Evolutionary conservation across 139 green algal genomes (phyloP).

Genomic region (Chlamydomonas asymmetrica): DNA sequence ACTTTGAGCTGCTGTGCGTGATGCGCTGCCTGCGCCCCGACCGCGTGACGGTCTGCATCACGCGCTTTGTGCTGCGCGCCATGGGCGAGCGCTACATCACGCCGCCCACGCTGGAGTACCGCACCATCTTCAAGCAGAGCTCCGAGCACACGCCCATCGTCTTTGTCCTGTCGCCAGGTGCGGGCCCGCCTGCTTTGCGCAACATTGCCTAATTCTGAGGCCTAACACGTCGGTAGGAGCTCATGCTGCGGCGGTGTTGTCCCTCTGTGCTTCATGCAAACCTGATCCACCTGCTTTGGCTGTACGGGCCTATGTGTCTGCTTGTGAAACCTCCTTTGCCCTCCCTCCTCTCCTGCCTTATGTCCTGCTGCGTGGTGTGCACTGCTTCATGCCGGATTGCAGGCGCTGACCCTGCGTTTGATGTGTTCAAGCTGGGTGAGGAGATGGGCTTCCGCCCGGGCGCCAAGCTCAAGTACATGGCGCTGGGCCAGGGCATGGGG

Average conservation of each 20-base stretch:
- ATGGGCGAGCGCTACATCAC: conserved; percentile 73
- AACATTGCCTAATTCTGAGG: too few relatives aligned
- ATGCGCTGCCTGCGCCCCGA: conserved; percentile 85
- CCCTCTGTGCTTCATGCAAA: too few relatives aligned
- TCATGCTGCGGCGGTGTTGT: too few relatives aligned
- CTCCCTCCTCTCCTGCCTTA: too few relatives aligned
- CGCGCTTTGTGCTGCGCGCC: conserved; percentile 66
- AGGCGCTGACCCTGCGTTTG: conserved; percentile 84
- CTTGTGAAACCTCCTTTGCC: too few relatives aligned
- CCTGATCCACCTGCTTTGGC: too few relatives aligned
- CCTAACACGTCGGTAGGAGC: too few relatives aligned
- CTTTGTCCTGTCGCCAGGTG: conserved; percentile 86
- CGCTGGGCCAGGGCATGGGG: conserved; percentile 90
- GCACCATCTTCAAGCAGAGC: conserved; percentile 70
- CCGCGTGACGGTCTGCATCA: conserved; percentile 76
- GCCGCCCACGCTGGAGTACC: conserved; percentile 82
- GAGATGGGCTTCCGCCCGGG: conserved; percentile 81
- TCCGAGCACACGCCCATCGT: conserved; percentile 78
- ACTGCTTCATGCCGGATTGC: conserved; percentile 33
- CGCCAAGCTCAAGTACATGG: conserved; percentile 91
- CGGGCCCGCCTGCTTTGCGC: conserved; percentile 31
- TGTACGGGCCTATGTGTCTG: too few relatives aligned
- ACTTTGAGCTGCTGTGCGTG: conserved; percentile 82
- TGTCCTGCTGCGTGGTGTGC: too few relatives aligned
- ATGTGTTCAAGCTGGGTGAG: conserved; percentile 89